Percentiles rank a stretch among this genome's conserved stretches.
These are phyloP conservation scores for Fraxinus quadrangulata DNA, from an alignment of 257 asterid genomes.

Conservation along the genomic window DNA sequence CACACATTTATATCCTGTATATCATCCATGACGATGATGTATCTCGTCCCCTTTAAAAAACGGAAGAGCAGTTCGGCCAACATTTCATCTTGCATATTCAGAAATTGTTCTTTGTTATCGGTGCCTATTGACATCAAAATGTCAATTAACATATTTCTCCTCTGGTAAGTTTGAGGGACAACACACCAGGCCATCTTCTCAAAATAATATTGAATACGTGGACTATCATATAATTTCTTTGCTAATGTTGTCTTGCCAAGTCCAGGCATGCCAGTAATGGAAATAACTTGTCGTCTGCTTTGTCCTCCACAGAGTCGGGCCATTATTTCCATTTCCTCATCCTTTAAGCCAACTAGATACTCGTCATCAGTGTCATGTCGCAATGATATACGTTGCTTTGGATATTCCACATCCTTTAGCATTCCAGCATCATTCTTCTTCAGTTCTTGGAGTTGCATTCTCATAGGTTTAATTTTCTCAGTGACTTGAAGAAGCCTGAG, in stretches of 20 bases:
- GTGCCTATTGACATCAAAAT: background rate
- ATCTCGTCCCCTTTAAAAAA: background rate
- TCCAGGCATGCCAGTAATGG: background rate
- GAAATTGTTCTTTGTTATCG: background rate
- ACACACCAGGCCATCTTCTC: background rate
- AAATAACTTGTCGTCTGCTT: no score
- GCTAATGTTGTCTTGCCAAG: background rate
- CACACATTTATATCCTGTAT: background rate
- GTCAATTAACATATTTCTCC: no score
- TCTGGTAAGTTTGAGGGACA: background rate
- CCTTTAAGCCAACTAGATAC: background rate
- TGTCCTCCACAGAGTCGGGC: background rate
- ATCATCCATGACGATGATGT: background rate
- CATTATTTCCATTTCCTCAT: background rate
- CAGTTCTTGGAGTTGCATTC: background rate
- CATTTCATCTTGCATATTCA: background rate
- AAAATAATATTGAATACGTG: rapidly evolving
- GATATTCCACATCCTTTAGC: background rate
- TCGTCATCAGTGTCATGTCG: background rate
- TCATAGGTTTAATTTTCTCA: background rate
- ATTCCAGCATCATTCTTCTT: background rate
- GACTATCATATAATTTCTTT: no score
- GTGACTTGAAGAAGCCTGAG: constrained; percentile 14
- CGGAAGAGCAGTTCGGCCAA: background rate
- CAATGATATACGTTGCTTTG: no score